A percentile compares a stretch with the other conserved stretches of the same genome.
phyloP scores from a whole-genome alignment of 2,329 filamentous ascomycete genomes.

The Fulvia fulva region DNA sequence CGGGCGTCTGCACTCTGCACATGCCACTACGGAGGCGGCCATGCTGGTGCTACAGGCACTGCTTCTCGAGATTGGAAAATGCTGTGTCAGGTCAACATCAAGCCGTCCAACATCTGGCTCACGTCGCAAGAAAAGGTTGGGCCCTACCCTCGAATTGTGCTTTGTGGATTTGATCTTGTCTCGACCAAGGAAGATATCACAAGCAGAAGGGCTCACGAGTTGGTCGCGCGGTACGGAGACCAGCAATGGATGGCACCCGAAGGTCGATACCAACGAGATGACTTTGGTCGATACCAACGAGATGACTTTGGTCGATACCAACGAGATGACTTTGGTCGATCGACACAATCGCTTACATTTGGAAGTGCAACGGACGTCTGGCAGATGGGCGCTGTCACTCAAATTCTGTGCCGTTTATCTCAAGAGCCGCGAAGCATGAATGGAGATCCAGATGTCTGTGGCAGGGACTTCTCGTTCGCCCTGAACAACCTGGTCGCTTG shows the following conservation, averaged over 20 bases:
- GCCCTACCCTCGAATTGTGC: conserved; percentile 15
- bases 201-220: not conserved
- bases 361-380: conserved; percentile 21
- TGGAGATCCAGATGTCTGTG: conserved; percentile 8
- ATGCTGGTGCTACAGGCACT: not conserved
- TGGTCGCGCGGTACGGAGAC: conserved; percentile 6
- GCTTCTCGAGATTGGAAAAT: conserved; percentile 14
- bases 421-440: conserved; percentile 1
- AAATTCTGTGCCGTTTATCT: conserved; percentile 13
- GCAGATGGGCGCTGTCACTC: conserved; percentile 20
- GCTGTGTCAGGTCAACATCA: conserved; percentile 21
- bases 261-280: not conserved
- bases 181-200: conserved; percentile 12
- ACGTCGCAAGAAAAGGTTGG: not conserved
- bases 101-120: conserved; percentile 18
- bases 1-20: conserved; percentile 14
- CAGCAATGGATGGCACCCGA: conserved; percentile 20
- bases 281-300: not conserved
- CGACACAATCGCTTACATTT: not conserved
- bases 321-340: not conserved
- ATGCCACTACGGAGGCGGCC: conserved; percentile 32
- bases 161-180: conserved; percentile 22
- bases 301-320: not conserved
- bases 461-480: conserved; percentile 4
- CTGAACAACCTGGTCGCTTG: conserved; percentile 9